Base-by-base conservation (phyloP, 139 green algal genomes). In the Haematococcus sp. region DNA sequence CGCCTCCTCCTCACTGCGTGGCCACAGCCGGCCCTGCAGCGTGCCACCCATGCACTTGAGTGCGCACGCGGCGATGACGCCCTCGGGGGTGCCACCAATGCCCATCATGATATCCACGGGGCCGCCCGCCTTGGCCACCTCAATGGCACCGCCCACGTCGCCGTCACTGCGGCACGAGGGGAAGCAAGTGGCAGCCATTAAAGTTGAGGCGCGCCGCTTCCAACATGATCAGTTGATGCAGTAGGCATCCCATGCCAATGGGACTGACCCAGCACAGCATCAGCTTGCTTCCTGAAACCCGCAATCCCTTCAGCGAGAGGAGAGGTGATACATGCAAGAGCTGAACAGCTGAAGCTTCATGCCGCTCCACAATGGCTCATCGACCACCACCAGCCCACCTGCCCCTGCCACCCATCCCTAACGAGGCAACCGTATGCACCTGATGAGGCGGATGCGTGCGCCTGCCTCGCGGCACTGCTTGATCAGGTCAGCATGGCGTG, bases 41-140 rank as follows among this genome's bases (percentile, higher is more conserved):
- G 79, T 49, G 31, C 88, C 90, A 15, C 90, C 90, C 88, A 95
- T 91, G 82, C 88, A 94, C 79, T 91, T 92, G 27, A 92, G 78
- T 1, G 86, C 86, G 52, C 34, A 63, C 28, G 69, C 76, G n/a
- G 88, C 88, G 74, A 94, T 93, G 3, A 94, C 90, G n/a, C 88
- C 88, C 81, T 90, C 84, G 28, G 87, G 86, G 27, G 82, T 92
- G 34, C 87, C 85, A 1, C 83, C 83, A 31, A 92, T 88, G 59
- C 86, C 87, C 79, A 96, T 79, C 71, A 96, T 76, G 23, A 94
- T 70, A 74, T 96, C 91, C 7, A 92, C 86, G 27, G 86, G 78
- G 0, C 79, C 72, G 28, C 79, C 84, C 4, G 81, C 63, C 77
- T 91, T 92, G 13, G 89, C 90, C 22, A 85, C 64, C 77, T 93